These are phyloP conservation scores for Rhizophagus clarus DNA, from an alignment of 192 early-diverging fungal genomes.

Conservation along the genomic window DNA sequence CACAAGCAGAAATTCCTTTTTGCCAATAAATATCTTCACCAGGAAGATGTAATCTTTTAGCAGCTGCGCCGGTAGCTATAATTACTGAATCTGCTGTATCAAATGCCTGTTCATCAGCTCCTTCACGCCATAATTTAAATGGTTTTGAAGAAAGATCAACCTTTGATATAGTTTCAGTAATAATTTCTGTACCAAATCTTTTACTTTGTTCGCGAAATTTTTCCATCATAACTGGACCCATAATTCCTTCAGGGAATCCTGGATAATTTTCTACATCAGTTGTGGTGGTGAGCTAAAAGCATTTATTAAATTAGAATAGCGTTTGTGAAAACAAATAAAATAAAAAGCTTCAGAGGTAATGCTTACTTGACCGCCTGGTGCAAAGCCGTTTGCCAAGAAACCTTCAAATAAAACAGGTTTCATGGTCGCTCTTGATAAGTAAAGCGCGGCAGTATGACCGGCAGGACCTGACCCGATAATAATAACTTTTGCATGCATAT, in stretches of 20 bases:
- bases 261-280: slow-evolving; percentile 97
- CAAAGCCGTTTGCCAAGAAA: slow-evolving; percentile 87
- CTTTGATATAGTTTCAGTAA: slow-evolving; percentile 87
- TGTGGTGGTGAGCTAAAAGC: slow-evolving; percentile 85
- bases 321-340: background rate
- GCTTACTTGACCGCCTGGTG: slow-evolving; percentile 52
- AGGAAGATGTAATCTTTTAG: slow-evolving; percentile 84
- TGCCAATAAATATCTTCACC: slow-evolving; percentile 97
- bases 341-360: background rate
- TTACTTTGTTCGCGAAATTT: slow-evolving; percentile 83
- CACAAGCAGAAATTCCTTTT: slow-evolving; percentile 98
- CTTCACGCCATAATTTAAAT: slow-evolving; percentile 88
- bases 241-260: slow-evolving; percentile 92
- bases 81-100: slow-evolving; percentile 84
- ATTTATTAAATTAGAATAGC: slow-evolving; percentile 26
- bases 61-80: slow-evolving; percentile 98
- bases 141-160: slow-evolving; percentile 82
- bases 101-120: slow-evolving; percentile 66
- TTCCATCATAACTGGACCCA: slow-evolving; percentile 87
- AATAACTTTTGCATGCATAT: slow-evolving; percentile 56
- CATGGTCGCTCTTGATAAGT: slow-evolving; percentile 92
- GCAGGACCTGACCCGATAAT: slow-evolving; percentile 95
- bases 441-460: slow-evolving; percentile 97
- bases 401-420: slow-evolving; percentile 95
- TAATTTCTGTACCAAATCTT: slow-evolving; percentile 83